These are phyloP conservation scores for Phytophthora sp. DNA, from an alignment of 352 stramenopile species.

Conservation along the genomic window DNA sequence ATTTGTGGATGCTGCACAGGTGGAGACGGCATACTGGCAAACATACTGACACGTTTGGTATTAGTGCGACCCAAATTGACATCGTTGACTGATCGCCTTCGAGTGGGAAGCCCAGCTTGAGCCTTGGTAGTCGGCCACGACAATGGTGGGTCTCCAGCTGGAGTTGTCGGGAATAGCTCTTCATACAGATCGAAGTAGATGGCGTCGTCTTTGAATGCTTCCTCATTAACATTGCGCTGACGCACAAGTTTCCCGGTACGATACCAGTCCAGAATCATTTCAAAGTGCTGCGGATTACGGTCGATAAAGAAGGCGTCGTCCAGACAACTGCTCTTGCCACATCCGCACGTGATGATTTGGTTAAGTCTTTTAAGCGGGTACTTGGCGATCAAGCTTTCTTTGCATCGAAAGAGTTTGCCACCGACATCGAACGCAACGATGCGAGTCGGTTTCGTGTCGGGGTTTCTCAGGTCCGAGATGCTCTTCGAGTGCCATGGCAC, in stretches of 20 bases:
- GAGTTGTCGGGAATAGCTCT: conserved; percentile 50
- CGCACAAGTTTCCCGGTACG: conserved; percentile 54
- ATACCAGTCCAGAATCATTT: conserved; percentile 82
- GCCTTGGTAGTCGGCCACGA: conserved; percentile 26
- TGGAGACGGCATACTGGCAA: conserved; percentile 32
- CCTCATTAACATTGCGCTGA: conserved; percentile 50
- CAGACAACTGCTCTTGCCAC: conserved; percentile 47
- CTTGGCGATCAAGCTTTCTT: conserved; percentile 65
- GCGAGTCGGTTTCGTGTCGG: conserved; percentile 13
- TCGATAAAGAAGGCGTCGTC: conserved; percentile 73
- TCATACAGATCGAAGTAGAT: conserved; percentile 74
- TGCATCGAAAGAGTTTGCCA: conserved; percentile 73
- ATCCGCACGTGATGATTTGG: conserved; percentile 66
- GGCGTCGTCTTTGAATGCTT: conserved; percentile 59
- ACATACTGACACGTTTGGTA: conserved; percentile 42
- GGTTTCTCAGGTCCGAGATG: conserved; percentile 21
- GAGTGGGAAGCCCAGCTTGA: conserved; percentile 12
- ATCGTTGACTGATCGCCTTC: conserved; percentile 41
- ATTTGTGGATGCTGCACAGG: conserved; percentile 7
- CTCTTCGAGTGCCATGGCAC: conserved; percentile 44
- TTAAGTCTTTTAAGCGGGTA: conserved; percentile 65
- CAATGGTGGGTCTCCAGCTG: conserved; percentile 13
- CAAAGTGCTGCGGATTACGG: conserved; percentile 74
- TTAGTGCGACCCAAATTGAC: conserved; percentile 21
- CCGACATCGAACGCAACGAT: conserved; percentile 67